Conservation (phyloP, 2,329 filamentous ascomycete species). For the Xylariaceae sp. region DNA sequence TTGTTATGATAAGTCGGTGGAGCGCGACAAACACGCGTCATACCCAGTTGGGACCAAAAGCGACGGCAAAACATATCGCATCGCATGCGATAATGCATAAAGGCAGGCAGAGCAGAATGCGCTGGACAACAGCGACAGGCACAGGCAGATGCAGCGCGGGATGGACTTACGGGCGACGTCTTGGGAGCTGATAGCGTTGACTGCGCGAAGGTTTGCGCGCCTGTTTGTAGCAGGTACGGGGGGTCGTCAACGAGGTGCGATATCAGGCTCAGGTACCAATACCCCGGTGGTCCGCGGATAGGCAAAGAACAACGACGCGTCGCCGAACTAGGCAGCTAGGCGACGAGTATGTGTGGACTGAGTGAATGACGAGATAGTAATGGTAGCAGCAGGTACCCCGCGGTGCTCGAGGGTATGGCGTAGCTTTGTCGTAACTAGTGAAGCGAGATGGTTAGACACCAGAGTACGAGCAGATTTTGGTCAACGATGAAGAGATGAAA, state of each 20-base stretch:
- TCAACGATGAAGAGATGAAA: slow-evolving; percentile 7
- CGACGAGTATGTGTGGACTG: background rate
- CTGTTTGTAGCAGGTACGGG: slow-evolving; percentile 2
- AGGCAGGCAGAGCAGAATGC: background rate
- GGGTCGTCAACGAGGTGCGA: background rate
- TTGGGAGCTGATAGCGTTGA: background rate
- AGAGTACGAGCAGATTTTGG: slow-evolving; percentile 5
- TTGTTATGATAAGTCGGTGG: slow-evolving; percentile 16
- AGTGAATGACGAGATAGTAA: background rate
- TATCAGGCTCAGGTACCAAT: slow-evolving; percentile 5
- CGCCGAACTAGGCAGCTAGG: background rate
- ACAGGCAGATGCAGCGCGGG: background rate
- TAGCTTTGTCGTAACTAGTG: slow-evolving; percentile 14
- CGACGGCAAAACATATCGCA: background rate
- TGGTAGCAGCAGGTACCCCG: slow-evolving; percentile 6
- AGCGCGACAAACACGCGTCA: slow-evolving; percentile 18
- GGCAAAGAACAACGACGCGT: slow-evolving; percentile 10
- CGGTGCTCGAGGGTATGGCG: slow-evolving; percentile 3
- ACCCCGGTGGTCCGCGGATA: background rate
- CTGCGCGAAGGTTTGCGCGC: background rate
- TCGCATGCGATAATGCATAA: background rate
- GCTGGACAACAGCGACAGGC: background rate
- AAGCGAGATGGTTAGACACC: slow-evolving; percentile 14
- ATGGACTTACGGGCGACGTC: slow-evolving; percentile 11
- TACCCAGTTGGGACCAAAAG: slow-evolving; percentile 7